Percentiles rank a stretch among this genome's conserved stretches.
phyloP scores from a whole-genome alignment of 495 filamentous ascomycete genomes.

The Aspergillus diversus region DNA sequence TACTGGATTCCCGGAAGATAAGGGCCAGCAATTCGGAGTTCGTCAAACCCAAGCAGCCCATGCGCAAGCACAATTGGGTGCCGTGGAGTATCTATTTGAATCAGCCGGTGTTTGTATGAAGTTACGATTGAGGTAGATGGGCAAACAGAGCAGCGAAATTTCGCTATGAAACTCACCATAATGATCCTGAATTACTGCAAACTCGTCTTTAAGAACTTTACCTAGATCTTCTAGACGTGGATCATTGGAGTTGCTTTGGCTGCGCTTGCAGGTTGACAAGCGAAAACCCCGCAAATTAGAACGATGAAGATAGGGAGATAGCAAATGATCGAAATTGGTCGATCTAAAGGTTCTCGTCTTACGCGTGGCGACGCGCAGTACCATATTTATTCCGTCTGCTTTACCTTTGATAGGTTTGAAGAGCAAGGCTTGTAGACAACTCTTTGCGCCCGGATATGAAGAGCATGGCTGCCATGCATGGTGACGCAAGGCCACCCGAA shows the following conservation, averaged over 20 bases:
- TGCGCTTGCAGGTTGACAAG: slow-evolving; percentile 14
- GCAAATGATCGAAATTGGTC: not conserved
- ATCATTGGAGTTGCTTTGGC: slow-evolving; percentile 41
- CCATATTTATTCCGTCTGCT: not conserved
- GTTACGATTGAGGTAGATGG: too few species aligned
- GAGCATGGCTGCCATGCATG: not conserved
- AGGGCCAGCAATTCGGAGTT: slow-evolving; percentile 71
- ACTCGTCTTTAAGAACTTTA: slow-evolving; percentile 75
- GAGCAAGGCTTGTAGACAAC: not conserved
- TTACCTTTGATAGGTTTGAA: not conserved
- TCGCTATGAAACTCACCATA: slow-evolving; percentile 60
- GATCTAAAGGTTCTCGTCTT: not conserved
- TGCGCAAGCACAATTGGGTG: slow-evolving; percentile 84
- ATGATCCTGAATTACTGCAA: slow-evolving; percentile 66
- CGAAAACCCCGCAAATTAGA: slow-evolving; percentile 18
- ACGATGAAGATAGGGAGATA: slow-evolving; percentile 1
- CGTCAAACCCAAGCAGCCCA: slow-evolving; percentile 88
- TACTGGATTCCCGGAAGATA: slow-evolving; percentile 81
- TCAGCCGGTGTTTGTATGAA: not conserved
- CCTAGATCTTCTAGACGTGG: slow-evolving; percentile 66
- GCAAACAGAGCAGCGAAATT: not conserved
- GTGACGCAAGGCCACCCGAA: slow-evolving; percentile 9
- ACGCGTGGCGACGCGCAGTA: slow-evolving; percentile 15
- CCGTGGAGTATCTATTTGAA: slow-evolving; percentile 57
- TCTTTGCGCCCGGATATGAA: not conserved